Conservation (phyloP, 176 grass and related monocot genomes). For the Paspalum vaginatum region DNA sequence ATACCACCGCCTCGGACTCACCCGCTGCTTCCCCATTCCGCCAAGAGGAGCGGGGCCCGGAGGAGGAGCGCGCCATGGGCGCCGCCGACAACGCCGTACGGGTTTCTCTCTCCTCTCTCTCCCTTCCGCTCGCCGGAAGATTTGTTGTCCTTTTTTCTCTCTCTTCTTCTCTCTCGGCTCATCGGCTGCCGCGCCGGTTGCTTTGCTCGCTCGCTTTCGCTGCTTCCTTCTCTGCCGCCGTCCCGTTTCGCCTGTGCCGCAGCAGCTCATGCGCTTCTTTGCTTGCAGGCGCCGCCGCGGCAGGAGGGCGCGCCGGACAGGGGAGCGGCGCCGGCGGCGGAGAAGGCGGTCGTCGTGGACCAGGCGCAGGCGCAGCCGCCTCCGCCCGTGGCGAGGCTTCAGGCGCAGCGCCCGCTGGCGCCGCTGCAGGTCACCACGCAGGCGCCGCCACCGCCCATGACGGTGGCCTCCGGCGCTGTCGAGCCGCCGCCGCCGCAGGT, state of each 20-base stretch:
- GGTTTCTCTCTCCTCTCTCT: not conserved
- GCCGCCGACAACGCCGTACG: constrained; percentile 53
- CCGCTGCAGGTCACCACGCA: constrained; percentile 80
- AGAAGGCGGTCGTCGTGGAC: constrained; percentile 48
- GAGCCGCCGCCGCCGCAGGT: constrained; percentile 39
- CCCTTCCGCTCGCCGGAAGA: not conserved
- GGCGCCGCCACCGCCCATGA: constrained; percentile 51
- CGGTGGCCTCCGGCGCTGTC: constrained; percentile 46
- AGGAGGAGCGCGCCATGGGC: constrained; percentile 38
- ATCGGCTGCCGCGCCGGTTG: not conserved
- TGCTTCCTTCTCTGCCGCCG: not conserved
- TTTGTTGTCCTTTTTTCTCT: not conserved
- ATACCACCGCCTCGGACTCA: not conserved
- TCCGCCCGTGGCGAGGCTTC: constrained; percentile 53
- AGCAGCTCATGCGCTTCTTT: not conserved
- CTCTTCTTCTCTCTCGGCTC: too few species aligned
- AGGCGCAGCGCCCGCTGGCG: constrained; percentile 61
- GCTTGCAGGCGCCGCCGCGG: constrained; percentile 38
- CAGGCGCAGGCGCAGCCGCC: constrained; percentile 34
- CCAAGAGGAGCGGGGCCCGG: not conserved
- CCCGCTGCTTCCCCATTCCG: not conserved
- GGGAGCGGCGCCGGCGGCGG: constrained; percentile 30
- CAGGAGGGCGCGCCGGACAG: constrained; percentile 25
- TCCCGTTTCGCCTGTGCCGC: not conserved
- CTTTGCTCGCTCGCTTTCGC: not conserved